Evolutionary conservation across 495 filamentous ascomycete genomes (phyloP), one percentile per base, ranked within the genome.

Genomic region (Amniculicola lignicola): DNA sequence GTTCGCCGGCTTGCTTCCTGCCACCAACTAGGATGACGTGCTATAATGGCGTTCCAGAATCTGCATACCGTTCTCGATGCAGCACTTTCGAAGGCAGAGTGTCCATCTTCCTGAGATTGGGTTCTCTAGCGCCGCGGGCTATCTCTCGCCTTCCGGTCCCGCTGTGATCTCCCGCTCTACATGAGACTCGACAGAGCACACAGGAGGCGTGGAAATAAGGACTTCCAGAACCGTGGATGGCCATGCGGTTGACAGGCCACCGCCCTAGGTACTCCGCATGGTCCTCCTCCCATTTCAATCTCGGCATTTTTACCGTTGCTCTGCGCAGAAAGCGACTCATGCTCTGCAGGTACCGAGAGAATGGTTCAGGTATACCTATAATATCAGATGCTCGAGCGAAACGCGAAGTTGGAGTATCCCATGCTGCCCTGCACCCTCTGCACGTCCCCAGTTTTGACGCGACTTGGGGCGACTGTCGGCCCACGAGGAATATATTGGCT

Each of bases 241-340:
- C 24, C 28, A 45, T 42, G 47, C 27, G 54, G 18, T 37, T 40
- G 19, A 14, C 25, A 51, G n/a, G n/a, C 33, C n/a, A 18, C 37
- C 38, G 29, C 23, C 11, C 29, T 54, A n/a, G n/a, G n/a, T n/a
- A n/a, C n/a, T n/a, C 52, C 35, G 46, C 40, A 43, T 40, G 40
- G 19, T 31, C 40, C 50, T 63, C 47, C 53, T 58, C 42, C 45
- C 53, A 56, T 61, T 52, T 61, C 45, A 14, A n/a, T 36, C 42
- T 22, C 27, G 59, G 18, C 33, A 35, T 44, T 50, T 51, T 35
- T 35, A n/a, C n/a, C n/a, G 27, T 46, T 31, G 48, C 45, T 40
- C 39, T 46, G 28, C 7, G 36, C 29, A 36, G 27, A 51, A 18
- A 18, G 49, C 48, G 59, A 57, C 47, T 57, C 48, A 46, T 62